phyloP scores from a whole-genome alignment of 768 basidiomycete species.

The Tylopilus sp. region DNA sequence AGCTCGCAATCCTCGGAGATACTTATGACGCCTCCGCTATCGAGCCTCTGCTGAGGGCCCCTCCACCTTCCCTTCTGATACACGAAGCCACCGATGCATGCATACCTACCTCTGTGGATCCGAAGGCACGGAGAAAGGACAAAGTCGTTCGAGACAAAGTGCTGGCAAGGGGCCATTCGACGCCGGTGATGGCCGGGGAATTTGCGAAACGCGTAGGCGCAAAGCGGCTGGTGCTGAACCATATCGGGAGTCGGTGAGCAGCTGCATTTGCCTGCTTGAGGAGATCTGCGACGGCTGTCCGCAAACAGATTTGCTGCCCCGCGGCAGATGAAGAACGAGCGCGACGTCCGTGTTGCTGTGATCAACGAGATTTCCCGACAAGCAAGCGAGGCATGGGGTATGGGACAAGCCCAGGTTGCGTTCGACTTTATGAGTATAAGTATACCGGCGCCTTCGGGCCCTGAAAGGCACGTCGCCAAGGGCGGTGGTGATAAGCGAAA shows the following conservation, averaged over 20 bases:
- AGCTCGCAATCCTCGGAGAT: slow-evolving; percentile 76
- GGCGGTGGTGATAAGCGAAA: too few species aligned
- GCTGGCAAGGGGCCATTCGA: slow-evolving; percentile 72
- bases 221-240: slow-evolving; percentile 66
- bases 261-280: neutral
- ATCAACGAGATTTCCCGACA: slow-evolving; percentile 61
- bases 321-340: slow-evolving; percentile 27
- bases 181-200: slow-evolving; percentile 70
- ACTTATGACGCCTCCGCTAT: slow-evolving; percentile 63
- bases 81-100: slow-evolving; percentile 83
- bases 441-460: slow-evolving; percentile 28
- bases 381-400: slow-evolving; percentile 58
- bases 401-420: slow-evolving; percentile 48
- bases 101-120: slow-evolving; percentile 56
- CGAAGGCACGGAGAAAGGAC: slow-evolving; percentile 40
- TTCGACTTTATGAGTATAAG: slow-evolving; percentile 52
- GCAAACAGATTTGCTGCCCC: slow-evolving; percentile 52
- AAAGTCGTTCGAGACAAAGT: slow-evolving; percentile 47
- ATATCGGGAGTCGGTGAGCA: slow-evolving; percentile 65
- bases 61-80: slow-evolving; percentile 64
- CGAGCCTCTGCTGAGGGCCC: slow-evolving; percentile 49
- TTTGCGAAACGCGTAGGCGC: slow-evolving; percentile 67
- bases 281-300: neutral
- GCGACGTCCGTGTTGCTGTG: slow-evolving; percentile 39
- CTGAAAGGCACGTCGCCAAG: too few species aligned